A percentile compares a stretch with the other conserved stretches of the same genome.
These are phyloP conservation scores for Rhynchosporium secalis DNA, from an alignment of 2,329 filamentous ascomycete species.

Conservation along the genomic window DNA sequence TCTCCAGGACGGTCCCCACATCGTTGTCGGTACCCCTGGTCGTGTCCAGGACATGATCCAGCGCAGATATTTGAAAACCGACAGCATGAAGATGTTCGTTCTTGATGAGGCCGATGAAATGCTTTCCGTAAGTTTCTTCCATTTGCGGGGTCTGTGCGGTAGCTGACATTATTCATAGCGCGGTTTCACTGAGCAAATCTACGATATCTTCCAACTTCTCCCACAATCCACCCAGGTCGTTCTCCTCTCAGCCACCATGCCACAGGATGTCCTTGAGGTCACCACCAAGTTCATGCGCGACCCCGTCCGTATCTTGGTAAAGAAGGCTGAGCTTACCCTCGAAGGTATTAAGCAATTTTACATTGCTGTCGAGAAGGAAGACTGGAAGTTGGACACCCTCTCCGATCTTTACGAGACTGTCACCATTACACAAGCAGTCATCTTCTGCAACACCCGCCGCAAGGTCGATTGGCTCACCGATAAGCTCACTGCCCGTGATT, in stretches of 20 bases:
- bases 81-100: conserved; percentile 99
- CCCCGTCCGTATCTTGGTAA: conserved; percentile 97
- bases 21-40: conserved; percentile 96
- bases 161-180: conserved; percentile 57
- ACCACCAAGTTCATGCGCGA: conserved; percentile 99
- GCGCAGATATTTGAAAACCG: conserved; percentile 94
- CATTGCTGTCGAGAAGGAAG: conserved; percentile 99
- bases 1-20: conserved; percentile 91
- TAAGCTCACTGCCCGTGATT: conserved; percentile 97
- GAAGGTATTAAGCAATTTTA: conserved; percentile 99
- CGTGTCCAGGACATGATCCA: conserved; percentile 99
- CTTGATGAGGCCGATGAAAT: conserved; percentile 99
- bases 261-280: conserved; percentile 97
- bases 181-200: conserved; percentile 99
- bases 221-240: conserved; percentile 98
- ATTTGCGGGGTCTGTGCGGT: background rate
- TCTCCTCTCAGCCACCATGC: conserved; percentile 96
- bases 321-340: conserved; percentile 99
- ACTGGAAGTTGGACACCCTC: conserved; percentile 99
- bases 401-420: conserved; percentile 99
- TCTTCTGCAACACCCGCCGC: conserved; percentile 99
- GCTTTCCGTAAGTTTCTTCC: conserved; percentile 72
- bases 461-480: conserved; percentile 99
- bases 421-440: conserved; percentile 98
- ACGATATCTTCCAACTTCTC: conserved; percentile 99